Conservation (phyloP, 2,329 filamentous ascomycete species). For the Aspergillus thermomutatus region DNA sequence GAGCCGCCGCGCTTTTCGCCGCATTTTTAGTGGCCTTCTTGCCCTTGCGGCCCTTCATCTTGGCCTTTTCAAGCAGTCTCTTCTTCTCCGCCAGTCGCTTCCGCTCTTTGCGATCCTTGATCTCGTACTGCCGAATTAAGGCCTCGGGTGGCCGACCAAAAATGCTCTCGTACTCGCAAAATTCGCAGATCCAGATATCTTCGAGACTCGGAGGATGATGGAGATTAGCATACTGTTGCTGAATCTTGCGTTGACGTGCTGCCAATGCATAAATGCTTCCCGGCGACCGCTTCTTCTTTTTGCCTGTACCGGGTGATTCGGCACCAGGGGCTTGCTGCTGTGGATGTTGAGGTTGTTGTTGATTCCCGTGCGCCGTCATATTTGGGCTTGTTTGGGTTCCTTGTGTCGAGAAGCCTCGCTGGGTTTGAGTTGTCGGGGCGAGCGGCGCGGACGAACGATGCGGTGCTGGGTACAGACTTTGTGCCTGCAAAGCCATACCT, state of each 20-base stretch:
- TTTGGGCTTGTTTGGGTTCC: conserved; percentile 56
- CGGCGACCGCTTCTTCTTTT: conserved; percentile 63
- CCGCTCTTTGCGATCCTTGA: conserved; percentile 82
- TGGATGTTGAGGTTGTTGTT: conserved; percentile 24
- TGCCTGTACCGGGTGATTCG: conserved; percentile 49
- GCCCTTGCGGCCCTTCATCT: conserved; percentile 85
- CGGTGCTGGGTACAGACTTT: conserved; percentile 42
- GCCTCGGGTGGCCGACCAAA: conserved; percentile 84
- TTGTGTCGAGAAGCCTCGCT: conserved; percentile 48
- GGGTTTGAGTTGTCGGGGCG: conserved; percentile 28
- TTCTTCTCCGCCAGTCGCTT: conserved; percentile 83
- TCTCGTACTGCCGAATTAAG: conserved; percentile 86
- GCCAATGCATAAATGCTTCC: conserved; percentile 71
- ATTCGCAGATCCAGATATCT: conserved; percentile 93
- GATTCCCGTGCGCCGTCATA: conserved; percentile 36
- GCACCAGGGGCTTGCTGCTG: conserved; percentile 40
- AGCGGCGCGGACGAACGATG: conserved; percentile 33
- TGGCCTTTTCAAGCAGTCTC: conserved; percentile 83
- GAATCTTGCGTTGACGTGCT: conserved; percentile 71
- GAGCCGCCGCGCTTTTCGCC: conserved; percentile 44
- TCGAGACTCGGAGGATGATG: conserved; percentile 67
- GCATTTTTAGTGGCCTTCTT: conserved; percentile 74
- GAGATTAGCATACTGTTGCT: conserved; percentile 73
- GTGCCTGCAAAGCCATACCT: conserved; percentile 70
- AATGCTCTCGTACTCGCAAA: conserved; percentile 96